A percentile compares a stretch with the other conserved stretches of the same genome.
Conservation (phyloP, 257 asterid species). For the Mitragyna speciosa region DNA sequence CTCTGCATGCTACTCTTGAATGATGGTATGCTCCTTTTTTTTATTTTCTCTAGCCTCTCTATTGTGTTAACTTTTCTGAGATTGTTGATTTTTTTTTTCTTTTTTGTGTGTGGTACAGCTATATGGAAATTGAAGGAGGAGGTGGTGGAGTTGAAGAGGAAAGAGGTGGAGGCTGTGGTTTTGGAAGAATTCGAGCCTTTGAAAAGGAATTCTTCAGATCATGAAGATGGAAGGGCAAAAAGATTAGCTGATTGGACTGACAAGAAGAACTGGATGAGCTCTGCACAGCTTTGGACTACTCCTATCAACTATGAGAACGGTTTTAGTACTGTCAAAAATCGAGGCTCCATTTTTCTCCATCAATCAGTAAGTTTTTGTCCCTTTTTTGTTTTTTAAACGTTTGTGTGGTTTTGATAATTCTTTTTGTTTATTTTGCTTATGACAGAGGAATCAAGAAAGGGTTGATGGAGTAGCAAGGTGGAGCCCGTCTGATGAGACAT, state of each 20-base stretch:
- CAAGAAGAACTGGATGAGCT: conserved; percentile 55
- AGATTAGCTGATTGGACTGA: conserved; percentile 36
- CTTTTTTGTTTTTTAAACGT: neutral
- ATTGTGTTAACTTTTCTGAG: neutral
- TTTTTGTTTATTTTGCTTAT: neutral
- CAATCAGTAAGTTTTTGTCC: conserved; percentile 30
- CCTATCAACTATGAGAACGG: conserved; percentile 38
- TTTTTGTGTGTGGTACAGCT: conserved; percentile 29
- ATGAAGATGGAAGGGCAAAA: conserved; percentile 35
- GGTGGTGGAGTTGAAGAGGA: conserved; percentile 27
- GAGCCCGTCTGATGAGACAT: neutral
- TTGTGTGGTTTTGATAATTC: neutral
- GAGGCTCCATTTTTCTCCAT: conserved; percentile 13
- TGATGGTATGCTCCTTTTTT: conserved; percentile 31
- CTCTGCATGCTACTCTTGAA: conserved; percentile 32
- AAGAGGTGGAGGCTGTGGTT: conserved; percentile 14
- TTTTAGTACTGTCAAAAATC: neutral
- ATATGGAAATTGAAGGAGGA: conserved; percentile 50
- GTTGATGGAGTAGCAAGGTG: conserved; percentile 6
- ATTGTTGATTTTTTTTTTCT: conserved; percentile 1
- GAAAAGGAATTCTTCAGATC: conserved; percentile 5
- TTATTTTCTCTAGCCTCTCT: neutral
- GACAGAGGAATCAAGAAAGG: conserved; percentile 35
- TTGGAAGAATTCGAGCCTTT: conserved; percentile 33
- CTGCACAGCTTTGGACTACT: conserved; percentile 58